Evolutionary conservation across 768 basidiomycete species (phyloP).

Genomic region (Psilocybe subaeruginosa): DNA sequence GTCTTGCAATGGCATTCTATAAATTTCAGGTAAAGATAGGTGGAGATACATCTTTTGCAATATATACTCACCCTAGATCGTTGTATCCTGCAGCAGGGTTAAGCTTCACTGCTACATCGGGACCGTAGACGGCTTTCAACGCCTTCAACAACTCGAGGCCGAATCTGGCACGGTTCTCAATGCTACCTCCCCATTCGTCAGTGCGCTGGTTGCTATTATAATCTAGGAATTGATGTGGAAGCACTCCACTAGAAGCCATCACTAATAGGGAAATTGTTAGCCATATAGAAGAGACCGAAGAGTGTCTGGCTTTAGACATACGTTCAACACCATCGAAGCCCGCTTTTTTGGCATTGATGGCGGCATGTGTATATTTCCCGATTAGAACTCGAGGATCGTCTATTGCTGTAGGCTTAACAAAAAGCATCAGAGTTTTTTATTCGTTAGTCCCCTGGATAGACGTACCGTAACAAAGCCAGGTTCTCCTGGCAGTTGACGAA

Average conservation of each 20-base stretch:
- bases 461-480: slow-evolving; percentile 44
- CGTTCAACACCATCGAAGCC: slow-evolving; percentile 61
- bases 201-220: slow-evolving; percentile 47
- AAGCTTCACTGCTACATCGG: slow-evolving; percentile 48
- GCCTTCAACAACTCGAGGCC: slow-evolving; percentile 54
- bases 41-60: neutral
- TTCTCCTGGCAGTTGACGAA: slow-evolving; percentile 37
- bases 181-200: slow-evolving; percentile 62
- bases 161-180: slow-evolving; percentile 60
- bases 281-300: neutral
- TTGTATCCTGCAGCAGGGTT: slow-evolving; percentile 47
- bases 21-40: neutral
- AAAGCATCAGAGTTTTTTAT: neutral
- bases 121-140: slow-evolving; percentile 42
- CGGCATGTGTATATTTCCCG: slow-evolving; percentile 42
- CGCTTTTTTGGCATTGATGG: slow-evolving; percentile 48
- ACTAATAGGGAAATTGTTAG: slow-evolving; percentile 25
- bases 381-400: slow-evolving; percentile 44
- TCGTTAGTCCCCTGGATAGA: neutral
- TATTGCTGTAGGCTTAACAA: slow-evolving; percentile 38
- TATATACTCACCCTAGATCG: slow-evolving; percentile 38
- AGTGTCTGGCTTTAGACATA: slow-evolving; percentile 11
- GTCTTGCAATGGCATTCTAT: slow-evolving; percentile 47
- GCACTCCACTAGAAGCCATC: slow-evolving; percentile 46
- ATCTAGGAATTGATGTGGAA: slow-evolving; percentile 55